These are phyloP conservation scores for Plenodomus tracheiphilus DNA, from an alignment of 2,329 filamentous ascomycete species.

Conservation along the genomic window DNA sequence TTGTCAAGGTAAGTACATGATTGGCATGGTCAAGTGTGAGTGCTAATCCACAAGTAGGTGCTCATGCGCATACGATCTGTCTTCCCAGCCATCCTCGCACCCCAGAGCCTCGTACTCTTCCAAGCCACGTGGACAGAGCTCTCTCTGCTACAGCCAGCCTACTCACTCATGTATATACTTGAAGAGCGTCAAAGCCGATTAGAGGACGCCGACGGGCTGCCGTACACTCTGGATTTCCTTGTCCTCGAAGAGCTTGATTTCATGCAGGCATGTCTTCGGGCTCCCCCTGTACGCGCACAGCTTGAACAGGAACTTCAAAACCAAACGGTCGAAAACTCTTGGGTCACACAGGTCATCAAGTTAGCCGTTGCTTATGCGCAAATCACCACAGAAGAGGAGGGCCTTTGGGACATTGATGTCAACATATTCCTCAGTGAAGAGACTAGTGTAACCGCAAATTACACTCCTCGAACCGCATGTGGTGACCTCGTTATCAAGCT, in stretches of 20 bases:
- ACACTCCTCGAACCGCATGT: slow-evolving; percentile 89
- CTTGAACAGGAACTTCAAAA: slow-evolving; percentile 75
- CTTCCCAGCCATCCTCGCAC: slow-evolving; percentile 79
- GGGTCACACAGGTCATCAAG: slow-evolving; percentile 87
- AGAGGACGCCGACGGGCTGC: slow-evolving; percentile 87
- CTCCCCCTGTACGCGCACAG: slow-evolving; percentile 84
- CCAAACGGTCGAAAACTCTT: slow-evolving; percentile 62
- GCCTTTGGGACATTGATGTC: slow-evolving; percentile 94
- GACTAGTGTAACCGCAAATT: slow-evolving; percentile 91
- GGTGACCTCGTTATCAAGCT: slow-evolving; percentile 92
- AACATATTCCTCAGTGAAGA: slow-evolving; percentile 96
- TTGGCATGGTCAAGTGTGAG: neutral
- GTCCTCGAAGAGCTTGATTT: slow-evolving; percentile 94
- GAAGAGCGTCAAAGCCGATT: slow-evolving; percentile 84
- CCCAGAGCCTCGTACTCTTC: slow-evolving; percentile 82
- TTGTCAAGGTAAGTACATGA: slow-evolving; percentile 67
- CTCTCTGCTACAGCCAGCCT: slow-evolving; percentile 69
- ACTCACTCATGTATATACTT: slow-evolving; percentile 82
- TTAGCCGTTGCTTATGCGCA: slow-evolving; percentile 83
- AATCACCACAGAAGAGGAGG: slow-evolving; percentile 90
- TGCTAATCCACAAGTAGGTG: slow-evolving; percentile 56
- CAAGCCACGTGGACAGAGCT: slow-evolving; percentile 89
- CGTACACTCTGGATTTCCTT: slow-evolving; percentile 91
- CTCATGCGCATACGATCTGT: slow-evolving; percentile 85
- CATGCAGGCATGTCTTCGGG: slow-evolving; percentile 86